Percentiles rank a stretch among this genome's conserved stretches.
Evolutionary conservation across 768 basidiomycete species (phyloP).

Genomic region (Lactarius tabidus): DNA sequence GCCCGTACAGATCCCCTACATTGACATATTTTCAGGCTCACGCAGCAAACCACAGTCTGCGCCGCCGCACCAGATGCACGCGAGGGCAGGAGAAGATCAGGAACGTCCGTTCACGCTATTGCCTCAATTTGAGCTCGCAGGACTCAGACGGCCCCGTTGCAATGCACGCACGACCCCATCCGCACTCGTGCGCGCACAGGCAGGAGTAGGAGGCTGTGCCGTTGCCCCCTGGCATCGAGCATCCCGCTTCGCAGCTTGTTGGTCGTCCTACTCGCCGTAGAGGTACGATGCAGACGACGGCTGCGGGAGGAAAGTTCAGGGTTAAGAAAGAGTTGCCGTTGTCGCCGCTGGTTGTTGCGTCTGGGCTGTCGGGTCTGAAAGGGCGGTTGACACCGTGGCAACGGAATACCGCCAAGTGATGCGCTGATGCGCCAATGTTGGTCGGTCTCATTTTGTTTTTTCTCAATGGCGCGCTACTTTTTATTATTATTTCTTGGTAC

Average conservation of each 20-base stretch:
- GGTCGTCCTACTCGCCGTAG: too few relatives aligned
- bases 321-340: background rate
- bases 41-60: conserved; percentile 1
- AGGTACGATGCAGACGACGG: background rate
- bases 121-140: conserved; percentile 6
- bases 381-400: conserved; percentile 11
- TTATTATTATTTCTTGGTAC: too few relatives aligned
- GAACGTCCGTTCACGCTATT: conserved; percentile 5
- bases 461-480: too few relatives aligned
- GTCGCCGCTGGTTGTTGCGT: conserved; percentile 1
- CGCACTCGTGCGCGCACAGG: too few relatives aligned
- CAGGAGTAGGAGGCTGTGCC: conserved; percentile 23
- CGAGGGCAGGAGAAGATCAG: too few relatives aligned
- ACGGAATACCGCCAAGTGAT: conserved; percentile 18
- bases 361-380: conserved; percentile 13
- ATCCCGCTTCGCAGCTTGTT: conserved; percentile 19
- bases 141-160: background rate
- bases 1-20: background rate
- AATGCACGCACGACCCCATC: too few relatives aligned
- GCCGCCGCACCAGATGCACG: too few relatives aligned
- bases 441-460: background rate
- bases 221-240: conserved; percentile 15
- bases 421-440: background rate
- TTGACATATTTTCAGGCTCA: background rate
- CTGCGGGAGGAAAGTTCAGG: too few relatives aligned